phyloP scores from a whole-genome alignment of 139 green algal genomes.

The Picochlorum sp. region DNA sequence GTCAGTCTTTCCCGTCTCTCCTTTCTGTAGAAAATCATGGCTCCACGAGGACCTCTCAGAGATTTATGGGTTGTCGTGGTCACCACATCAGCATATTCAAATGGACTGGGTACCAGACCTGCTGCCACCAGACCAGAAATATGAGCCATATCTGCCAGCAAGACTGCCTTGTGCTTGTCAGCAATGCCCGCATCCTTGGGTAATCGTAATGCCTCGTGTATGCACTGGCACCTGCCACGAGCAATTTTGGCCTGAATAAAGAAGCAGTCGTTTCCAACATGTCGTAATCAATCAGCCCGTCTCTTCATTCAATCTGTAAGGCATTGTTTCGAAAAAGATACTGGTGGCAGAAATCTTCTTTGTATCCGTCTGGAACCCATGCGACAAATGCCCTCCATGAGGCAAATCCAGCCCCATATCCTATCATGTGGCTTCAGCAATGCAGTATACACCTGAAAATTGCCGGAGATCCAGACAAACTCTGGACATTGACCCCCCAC shows the following conservation, averaged over 20 bases:
- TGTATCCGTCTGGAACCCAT: constrained; percentile 91
- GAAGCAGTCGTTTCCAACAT: constrained; percentile 59
- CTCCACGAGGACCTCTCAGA: constrained; percentile 80
- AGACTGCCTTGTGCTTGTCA: constrained; percentile 71
- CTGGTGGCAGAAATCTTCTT: constrained; percentile 76
- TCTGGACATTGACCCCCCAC: constrained; percentile 94
- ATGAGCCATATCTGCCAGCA: constrained; percentile 97
- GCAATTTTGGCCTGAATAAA: constrained; percentile 87
- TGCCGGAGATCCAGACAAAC: constrained; percentile 71
- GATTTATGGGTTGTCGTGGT: constrained; percentile 98
- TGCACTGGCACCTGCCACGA: constrained; percentile 84
- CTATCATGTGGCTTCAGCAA: constrained; percentile 88
- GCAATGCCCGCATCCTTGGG: constrained; percentile 80
- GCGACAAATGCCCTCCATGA: constrained; percentile 86
- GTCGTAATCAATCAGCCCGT: constrained; percentile 90
- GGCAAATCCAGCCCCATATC: constrained; percentile 93
- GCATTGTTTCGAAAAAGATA: constrained; percentile 96
- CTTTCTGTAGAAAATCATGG: constrained; percentile 88
- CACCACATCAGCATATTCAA: constrained; percentile 65
- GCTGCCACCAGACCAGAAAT: constrained; percentile 74
- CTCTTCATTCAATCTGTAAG: constrained; percentile 84
- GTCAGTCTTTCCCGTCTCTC: constrained; percentile 46
- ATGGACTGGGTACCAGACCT: constrained; percentile 47
- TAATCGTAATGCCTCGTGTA: constrained; percentile 94
- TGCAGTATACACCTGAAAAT: constrained; percentile 83